Conservation (phyloP, 768 basidiomycete species). For the Pholiota conissans region DNA sequence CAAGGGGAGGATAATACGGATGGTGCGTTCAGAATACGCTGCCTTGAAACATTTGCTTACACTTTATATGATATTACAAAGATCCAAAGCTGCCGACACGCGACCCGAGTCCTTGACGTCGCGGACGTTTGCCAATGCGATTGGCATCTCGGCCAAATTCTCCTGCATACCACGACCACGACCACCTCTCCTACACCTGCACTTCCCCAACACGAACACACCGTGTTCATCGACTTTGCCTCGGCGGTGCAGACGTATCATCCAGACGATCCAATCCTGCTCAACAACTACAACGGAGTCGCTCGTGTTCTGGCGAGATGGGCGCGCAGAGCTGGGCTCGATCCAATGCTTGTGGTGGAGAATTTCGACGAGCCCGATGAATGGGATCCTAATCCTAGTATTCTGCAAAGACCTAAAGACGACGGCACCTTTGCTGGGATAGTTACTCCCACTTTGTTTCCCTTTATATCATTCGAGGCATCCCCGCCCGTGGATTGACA, state of each 20-base stretch:
- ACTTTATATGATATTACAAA: slow-evolving; percentile 10
- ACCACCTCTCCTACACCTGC: no score
- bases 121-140: slow-evolving; percentile 24
- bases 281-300: neutral
- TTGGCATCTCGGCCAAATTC: slow-evolving; percentile 18
- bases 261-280: neutral
- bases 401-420: no score
- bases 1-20: slow-evolving; percentile 16
- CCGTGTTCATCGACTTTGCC: slow-evolving; percentile 12
- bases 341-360: neutral
- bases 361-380: neutral
- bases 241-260: neutral
- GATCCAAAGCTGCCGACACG: slow-evolving; percentile 24
- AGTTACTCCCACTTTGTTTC: no score
- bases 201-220: neutral
- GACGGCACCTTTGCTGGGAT: no score
- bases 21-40: slow-evolving; percentile 12
- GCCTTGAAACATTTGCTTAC: neutral
- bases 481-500: no score
- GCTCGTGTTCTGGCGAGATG: neutral
- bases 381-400: neutral
- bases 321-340: neutral
- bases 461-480: no score
- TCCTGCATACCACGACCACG: neutral
- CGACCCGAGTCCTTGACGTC: slow-evolving; percentile 22